These are phyloP conservation scores for Mortierella sp. DNA, from an alignment of 371 early-diverging fungal species.

Conservation along the genomic window DNA sequence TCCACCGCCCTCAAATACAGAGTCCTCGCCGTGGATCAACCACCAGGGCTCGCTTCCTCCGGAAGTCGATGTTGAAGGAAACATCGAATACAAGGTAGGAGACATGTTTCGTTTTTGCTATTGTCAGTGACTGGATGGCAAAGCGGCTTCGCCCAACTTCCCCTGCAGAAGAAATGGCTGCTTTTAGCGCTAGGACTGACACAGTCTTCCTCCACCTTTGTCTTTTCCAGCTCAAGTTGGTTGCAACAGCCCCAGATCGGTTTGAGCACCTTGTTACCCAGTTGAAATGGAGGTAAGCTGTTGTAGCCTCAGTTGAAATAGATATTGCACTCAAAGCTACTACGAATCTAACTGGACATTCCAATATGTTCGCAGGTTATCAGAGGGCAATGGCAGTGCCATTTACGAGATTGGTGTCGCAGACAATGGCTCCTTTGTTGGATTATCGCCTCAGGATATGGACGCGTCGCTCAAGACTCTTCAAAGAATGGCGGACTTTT, in stretches of 20 bases:
- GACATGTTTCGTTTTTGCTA: no score
- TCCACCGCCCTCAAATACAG: constrained; percentile 29
- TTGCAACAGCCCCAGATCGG: constrained; percentile 76
- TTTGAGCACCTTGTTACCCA: constrained; percentile 91
- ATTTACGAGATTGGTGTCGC: constrained; percentile 91
- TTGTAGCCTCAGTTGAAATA: neutral
- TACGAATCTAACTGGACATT: no score
- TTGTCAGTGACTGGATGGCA: no score
- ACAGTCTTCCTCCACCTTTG: neutral
- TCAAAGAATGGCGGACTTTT: constrained; percentile 68
- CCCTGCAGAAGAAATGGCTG: neutral
- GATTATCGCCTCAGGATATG: constrained; percentile 66
- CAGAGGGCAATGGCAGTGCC: constrained; percentile 90
- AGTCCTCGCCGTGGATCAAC: constrained; percentile 46
- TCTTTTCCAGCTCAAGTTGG: constrained; percentile 74
- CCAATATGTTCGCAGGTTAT: constrained; percentile 58
- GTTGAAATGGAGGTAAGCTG: constrained; percentile 84
- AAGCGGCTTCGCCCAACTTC: constrained; percentile 11
- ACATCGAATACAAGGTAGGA: constrained; percentile 87
- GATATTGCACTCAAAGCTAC: no score
- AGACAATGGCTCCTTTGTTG: constrained; percentile 89
- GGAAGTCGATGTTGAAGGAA: constrained; percentile 86
- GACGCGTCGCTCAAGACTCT: constrained; percentile 69
- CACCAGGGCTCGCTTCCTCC: constrained; percentile 72
- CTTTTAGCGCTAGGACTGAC: neutral